Conservation (phyloP, 768 basidiomycete genomes). For the Guyanaporus albipodus region DNA sequence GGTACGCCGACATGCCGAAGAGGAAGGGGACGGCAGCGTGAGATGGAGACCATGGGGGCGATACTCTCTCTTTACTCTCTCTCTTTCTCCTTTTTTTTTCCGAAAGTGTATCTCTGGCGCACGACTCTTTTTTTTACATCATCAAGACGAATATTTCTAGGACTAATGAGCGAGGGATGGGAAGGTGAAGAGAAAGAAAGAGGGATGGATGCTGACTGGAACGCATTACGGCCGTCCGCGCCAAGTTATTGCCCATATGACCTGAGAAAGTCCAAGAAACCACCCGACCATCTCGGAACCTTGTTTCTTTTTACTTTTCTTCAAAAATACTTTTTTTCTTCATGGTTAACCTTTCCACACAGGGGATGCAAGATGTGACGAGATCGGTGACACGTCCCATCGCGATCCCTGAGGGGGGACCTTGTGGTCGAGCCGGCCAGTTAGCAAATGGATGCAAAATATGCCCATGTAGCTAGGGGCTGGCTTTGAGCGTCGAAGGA, state of each 20-base stretch:
- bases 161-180: constrained; percentile 22
- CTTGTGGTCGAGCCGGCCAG: no score
- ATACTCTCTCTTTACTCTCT: background rate
- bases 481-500: no score
- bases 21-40: constrained; percentile 32
- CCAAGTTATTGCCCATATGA: no score
- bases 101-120: constrained; percentile 1
- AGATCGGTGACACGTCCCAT: no score
- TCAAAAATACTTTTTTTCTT: background rate
- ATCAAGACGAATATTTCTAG: constrained; percentile 20
- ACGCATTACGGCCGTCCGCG: constrained; percentile 23
- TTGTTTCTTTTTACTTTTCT: constrained; percentile 18
- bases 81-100: constrained; percentile 6
- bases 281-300: constrained; percentile 27
- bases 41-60: constrained; percentile 10
- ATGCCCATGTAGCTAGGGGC: no score
- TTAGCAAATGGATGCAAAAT: no score
- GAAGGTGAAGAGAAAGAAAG: no score
- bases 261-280: no score
- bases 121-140: constrained; percentile 20
- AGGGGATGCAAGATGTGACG: no score
- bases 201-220: no score
- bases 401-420: no score
- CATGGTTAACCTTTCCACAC: no score
- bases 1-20: constrained; percentile 72